A percentile compares a stretch with the other conserved stretches of the same genome.
Evolutionary conservation across 129 eudicot species (phyloP).

Genomic region (Deinandra increscens): DNA sequence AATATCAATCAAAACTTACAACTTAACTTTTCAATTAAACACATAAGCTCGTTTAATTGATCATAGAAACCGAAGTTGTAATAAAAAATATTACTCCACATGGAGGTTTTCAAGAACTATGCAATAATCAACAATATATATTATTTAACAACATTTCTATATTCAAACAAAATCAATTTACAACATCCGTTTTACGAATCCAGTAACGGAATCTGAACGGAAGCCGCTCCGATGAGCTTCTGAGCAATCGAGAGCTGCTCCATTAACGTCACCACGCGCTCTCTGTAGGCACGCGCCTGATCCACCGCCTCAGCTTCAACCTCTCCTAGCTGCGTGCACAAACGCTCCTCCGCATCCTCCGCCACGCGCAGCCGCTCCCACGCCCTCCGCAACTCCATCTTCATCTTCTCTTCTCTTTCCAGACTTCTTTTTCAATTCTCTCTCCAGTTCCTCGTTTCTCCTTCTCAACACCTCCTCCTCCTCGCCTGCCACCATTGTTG

Average conservation of each 20-base stretch:
- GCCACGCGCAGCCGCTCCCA: constrained; percentile 57
- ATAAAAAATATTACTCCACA: not conserved
- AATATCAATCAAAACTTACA: too few relatives aligned
- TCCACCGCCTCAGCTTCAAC: constrained; percentile 82
- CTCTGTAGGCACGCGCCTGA: constrained; percentile 60
- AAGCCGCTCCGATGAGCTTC: constrained; percentile 31
- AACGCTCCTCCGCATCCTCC: constrained; percentile 93
- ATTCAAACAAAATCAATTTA: constrained; percentile 4
- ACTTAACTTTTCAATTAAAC: too few relatives aligned
- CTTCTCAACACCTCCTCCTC: constrained; percentile 43
- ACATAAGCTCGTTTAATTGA: too few relatives aligned
- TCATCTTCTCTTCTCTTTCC: constrained; percentile 74
- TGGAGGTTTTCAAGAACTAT: not conserved
- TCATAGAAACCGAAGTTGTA: not conserved
- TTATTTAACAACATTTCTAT: not conserved
- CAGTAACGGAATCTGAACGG: not conserved
- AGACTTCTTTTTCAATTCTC: constrained; percentile 49
- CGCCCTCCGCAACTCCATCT: constrained; percentile 41
- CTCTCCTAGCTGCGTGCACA: constrained; percentile 77
- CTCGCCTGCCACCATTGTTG: constrained; percentile 22
- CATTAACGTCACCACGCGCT: constrained; percentile 43
- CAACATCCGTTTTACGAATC: not conserved
- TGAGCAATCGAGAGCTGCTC: constrained; percentile 61
- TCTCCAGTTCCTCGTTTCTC: constrained; percentile 76
- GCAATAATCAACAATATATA: not conserved